Base-by-base conservation (phyloP, 345 rosid genomes). In the Camelina laxa region DNA sequence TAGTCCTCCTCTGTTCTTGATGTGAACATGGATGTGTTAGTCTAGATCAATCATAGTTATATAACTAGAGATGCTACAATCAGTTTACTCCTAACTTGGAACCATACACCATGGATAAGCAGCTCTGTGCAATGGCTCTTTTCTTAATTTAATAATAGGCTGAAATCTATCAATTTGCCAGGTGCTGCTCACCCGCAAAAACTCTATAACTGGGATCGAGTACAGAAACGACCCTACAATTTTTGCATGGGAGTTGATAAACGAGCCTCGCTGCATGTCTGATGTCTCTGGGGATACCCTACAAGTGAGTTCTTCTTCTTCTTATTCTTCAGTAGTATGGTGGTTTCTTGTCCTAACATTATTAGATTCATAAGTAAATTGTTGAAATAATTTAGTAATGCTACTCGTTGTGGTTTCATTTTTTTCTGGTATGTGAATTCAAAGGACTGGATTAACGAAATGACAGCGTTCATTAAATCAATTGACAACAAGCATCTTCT, bases 191-290 rank as follows among this genome's bases (percentile, higher is more conserved):
- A 90, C 89, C 12, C 89, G 98, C 67, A 90, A 83, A 79, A 94
- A 94, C 88, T 88, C 96, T 62, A 75, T 94, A 60, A 90, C 97
- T 0, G 98, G 98, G 65, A 76, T 87, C 4, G 96, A 90, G 64
- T 94, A 94, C 80, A 81, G 92, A 80, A 85, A 94, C 65, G 98
- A 94, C 59, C 97, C 98, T 6, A 81, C 88, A 61, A 88, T 94
- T 71, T 94, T 94, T 84, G 98, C 84, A 7, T 91, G 97, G 98
- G 97, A 90, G 82, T 77, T 94, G 85, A 94, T 91, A 19, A 94
- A 94, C 38, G 98, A 94, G 83, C 98, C 98, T 51, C 96, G 94
- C 33, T 88, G 97, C 88, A 75, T 83, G 88, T 63, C 96, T 64
- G 98, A 94, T 85, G 80, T 92, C 65, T 90, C 98, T 15, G 98